A percentile compares a stretch with the other conserved stretches of the same genome.
Conservation (phyloP, 768 basidiomycete species). For the Mycena epipterygia region DNA sequence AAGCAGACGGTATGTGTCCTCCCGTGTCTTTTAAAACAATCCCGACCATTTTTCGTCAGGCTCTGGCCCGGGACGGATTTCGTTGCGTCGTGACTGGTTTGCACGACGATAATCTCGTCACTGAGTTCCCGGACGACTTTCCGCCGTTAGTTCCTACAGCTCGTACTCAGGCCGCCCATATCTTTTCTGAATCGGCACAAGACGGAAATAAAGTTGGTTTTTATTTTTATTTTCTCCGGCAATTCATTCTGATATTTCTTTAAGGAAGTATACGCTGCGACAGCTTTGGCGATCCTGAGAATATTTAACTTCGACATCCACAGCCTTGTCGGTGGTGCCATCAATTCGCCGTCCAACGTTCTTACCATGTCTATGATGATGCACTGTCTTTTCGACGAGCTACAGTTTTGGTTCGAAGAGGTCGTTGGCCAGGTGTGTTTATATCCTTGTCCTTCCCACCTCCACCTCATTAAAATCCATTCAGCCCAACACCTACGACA, state of each 20-base stretch:
- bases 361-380: slow-evolving; percentile 6
- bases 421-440: slow-evolving; percentile 1
- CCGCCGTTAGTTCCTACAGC: background rate
- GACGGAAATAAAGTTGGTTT: slow-evolving; percentile 7
- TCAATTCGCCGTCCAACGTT: slow-evolving; percentile 9
- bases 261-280: background rate
- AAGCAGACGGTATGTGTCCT: background rate
- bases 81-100: slow-evolving; percentile 10
- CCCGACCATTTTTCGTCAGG: slow-evolving; percentile 6
- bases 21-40: background rate
- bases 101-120: background rate
- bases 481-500: slow-evolving; percentile 18
- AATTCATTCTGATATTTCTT: slow-evolving; percentile 12
- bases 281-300: slow-evolving; percentile 1
- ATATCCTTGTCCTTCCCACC: background rate
- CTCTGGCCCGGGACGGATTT: slow-evolving; percentile 16
- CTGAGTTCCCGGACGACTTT: slow-evolving; percentile 7
- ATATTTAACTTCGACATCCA: slow-evolving; percentile 11
- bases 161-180: slow-evolving; percentile 5
- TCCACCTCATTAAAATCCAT: background rate
- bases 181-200: slow-evolving; percentile 14
- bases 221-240: slow-evolving; percentile 1
- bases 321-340: background rate
- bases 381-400: slow-evolving; percentile 1
- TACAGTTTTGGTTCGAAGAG: slow-evolving; percentile 14